These are phyloP conservation scores for Geranomyces michiganensis DNA, from an alignment of 192 early-diverging fungal genomes.

Conservation along the genomic window DNA sequence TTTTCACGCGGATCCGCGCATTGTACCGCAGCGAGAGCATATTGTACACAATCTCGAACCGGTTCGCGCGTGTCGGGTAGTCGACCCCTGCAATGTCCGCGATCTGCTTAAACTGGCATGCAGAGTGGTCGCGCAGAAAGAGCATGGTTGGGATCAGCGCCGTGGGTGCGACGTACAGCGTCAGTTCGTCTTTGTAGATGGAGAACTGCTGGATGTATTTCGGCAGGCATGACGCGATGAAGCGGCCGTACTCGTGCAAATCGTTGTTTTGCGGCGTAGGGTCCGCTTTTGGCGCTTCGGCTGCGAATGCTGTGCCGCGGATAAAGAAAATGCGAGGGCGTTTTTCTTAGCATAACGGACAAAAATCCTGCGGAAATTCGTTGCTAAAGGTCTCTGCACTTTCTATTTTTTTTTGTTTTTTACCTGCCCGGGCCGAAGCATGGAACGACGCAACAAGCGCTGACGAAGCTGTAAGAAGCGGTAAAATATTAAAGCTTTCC, in stretches of 20 bases:
- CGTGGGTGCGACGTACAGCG: slow-evolving; percentile 88
- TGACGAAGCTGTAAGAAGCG: background rate
- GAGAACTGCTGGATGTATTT: slow-evolving; percentile 97
- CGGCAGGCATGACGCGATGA: slow-evolving; percentile 81
- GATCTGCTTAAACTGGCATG: slow-evolving; percentile 89
- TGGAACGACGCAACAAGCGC: background rate
- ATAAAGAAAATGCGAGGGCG: background rate
- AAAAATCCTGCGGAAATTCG: background rate
- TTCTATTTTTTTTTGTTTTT: too few species aligned
- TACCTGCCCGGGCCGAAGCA: slow-evolving; percentile 1
- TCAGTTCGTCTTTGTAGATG: slow-evolving; percentile 97
- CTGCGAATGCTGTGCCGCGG: background rate
- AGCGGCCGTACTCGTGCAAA: slow-evolving; percentile 75
- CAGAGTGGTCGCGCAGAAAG: slow-evolving; percentile 93
- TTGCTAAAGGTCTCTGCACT: background rate
- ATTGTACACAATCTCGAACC: slow-evolving; percentile 98
- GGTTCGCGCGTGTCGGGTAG: slow-evolving; percentile 86
- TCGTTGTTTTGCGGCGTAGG: slow-evolving; percentile 5
- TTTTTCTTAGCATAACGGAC: background rate
- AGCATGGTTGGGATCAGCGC: slow-evolving; percentile 75
- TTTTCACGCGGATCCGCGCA: slow-evolving; percentile 95
- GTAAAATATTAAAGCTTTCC: background rate
- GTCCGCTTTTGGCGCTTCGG: background rate
- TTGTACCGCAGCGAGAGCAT: slow-evolving; percentile 85
- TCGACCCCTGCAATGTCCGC: slow-evolving; percentile 90